Conservation (phyloP, 2,329 filamentous ascomycete species). For the Hirsutella rhossiliensis region DNA sequence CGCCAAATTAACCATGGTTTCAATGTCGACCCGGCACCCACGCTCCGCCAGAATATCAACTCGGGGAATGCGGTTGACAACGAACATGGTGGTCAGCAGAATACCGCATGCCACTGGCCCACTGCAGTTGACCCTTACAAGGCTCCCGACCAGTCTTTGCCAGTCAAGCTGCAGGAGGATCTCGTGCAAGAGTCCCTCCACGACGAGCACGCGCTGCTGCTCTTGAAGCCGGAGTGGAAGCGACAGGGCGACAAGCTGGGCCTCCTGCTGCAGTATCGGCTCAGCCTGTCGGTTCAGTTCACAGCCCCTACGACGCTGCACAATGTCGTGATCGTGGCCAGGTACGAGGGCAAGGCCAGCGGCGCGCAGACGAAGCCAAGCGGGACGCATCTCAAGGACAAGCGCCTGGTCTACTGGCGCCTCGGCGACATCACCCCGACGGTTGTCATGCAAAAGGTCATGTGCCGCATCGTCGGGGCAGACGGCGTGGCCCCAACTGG, state of each 20-base stretch:
- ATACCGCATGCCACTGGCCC: no score
- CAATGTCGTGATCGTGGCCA: conserved; percentile 64
- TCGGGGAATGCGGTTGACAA: no score
- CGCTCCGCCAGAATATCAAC: no score
- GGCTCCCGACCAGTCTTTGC: no score
- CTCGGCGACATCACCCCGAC: conserved; percentile 61
- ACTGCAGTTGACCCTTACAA: no score
- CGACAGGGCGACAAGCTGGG: conserved; percentile 76
- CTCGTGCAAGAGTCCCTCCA: conserved; percentile 34
- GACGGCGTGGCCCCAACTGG: conserved; percentile 58
- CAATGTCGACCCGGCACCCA: no score
- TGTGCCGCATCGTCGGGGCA: conserved; percentile 67
- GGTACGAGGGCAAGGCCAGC: conserved; percentile 56
- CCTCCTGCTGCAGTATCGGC: conserved; percentile 69
- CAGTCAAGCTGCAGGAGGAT: no score
- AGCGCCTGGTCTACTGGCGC: conserved; percentile 69
- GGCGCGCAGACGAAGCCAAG: conserved; percentile 66
- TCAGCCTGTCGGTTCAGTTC: conserved; percentile 57
- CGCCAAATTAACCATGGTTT: no score
- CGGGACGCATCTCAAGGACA: conserved; percentile 69
- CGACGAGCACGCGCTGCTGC: conserved; percentile 53
- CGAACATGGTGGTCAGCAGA: no score
- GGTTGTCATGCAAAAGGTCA: conserved; percentile 59
- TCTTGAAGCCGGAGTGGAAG: conserved; percentile 70
- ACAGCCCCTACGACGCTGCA: conserved; percentile 34